Conservation (phyloP, 1,284 basidiomycete species). For the Mycosarcoma mackinlayi region DNA sequence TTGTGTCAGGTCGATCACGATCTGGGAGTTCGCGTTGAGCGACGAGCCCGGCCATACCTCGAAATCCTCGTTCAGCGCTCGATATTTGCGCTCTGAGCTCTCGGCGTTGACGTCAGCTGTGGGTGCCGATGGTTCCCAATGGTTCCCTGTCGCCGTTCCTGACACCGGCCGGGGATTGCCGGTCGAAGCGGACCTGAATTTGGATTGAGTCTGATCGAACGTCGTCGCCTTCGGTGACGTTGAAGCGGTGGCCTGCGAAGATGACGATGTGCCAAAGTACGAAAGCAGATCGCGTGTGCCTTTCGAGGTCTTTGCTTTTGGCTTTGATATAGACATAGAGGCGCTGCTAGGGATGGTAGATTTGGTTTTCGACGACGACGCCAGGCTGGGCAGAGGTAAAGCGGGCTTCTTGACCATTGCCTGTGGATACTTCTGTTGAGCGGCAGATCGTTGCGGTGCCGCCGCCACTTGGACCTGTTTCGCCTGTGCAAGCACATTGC, state of each 20-base stretch:
- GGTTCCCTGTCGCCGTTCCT: too few relatives aligned
- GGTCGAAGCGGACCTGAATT: neutral
- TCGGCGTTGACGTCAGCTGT: neutral
- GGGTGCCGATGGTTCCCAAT: too few relatives aligned
- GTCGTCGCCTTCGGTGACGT: neutral
- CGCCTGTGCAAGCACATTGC: too few relatives aligned
- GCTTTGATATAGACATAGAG: neutral
- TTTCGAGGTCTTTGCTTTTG: conserved; percentile 7
- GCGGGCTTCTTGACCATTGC: too few relatives aligned
- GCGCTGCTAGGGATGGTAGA: too few relatives aligned
- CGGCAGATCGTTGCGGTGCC: too few relatives aligned
- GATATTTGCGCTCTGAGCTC: conserved; percentile 10
- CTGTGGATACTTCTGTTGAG: too few relatives aligned
- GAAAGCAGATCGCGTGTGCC: conserved; percentile 19
- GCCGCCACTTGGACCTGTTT: too few relatives aligned
- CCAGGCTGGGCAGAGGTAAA: too few relatives aligned
- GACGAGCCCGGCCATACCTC: neutral
- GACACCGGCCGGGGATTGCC: too few relatives aligned
- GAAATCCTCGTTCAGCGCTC: conserved; percentile 11
- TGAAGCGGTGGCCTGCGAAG: neutral
- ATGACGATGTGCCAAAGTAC: conserved; percentile 10
- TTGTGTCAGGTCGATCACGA: conserved; percentile 18
- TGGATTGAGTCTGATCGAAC: neutral
- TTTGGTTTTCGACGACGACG: too few relatives aligned
- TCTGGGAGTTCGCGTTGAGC: neutral